phyloP scores from a whole-genome alignment of 176 grass and related monocot species.

The Triticum dicoccoides region DNA sequence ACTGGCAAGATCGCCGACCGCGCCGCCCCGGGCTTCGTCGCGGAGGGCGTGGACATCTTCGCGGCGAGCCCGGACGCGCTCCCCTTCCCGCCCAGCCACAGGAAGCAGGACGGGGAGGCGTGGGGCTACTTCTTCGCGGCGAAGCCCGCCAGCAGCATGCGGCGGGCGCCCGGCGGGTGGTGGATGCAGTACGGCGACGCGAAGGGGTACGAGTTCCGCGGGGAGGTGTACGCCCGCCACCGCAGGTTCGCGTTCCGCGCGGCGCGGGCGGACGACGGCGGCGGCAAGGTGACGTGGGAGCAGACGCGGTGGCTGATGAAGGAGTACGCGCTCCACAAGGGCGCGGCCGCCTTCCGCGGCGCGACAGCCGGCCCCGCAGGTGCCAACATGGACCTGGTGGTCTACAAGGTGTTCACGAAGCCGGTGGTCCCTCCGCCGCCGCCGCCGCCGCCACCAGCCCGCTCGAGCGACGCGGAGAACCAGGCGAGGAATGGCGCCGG shows the following conservation, averaged over 20 bases:
- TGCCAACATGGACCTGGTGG: not conserved
- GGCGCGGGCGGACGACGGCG: not conserved
- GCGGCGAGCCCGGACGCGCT: not conserved
- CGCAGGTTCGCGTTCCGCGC: not conserved
- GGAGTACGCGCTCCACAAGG: conserved; percentile 11
- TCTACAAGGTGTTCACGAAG: not conserved
- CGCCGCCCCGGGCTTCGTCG: not conserved
- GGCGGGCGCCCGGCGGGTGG: not conserved
- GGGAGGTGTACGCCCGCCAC: not conserved
- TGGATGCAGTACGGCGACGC: not conserved
- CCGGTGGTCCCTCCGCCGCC: not conserved
- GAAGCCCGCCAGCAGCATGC: not conserved
- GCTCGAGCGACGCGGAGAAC: not conserved
- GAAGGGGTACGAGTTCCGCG: not conserved
- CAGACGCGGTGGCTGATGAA: conserved; percentile 11
- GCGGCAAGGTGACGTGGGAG: not conserved
- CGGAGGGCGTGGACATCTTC: conserved; percentile 1
- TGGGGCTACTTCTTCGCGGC: conserved; percentile 1
- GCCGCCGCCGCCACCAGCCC: too few relatives aligned
- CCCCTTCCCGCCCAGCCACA: not conserved
- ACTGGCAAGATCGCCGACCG: not conserved
- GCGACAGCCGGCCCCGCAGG: not conserved
- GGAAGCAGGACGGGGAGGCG: not conserved
- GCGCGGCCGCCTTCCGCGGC: not conserved
- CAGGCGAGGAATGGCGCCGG: not conserved